These are phyloP conservation scores for Aristolochia contorta DNA, from an alignment of 164 flowering plant genomes.

Conservation along the genomic window DNA sequence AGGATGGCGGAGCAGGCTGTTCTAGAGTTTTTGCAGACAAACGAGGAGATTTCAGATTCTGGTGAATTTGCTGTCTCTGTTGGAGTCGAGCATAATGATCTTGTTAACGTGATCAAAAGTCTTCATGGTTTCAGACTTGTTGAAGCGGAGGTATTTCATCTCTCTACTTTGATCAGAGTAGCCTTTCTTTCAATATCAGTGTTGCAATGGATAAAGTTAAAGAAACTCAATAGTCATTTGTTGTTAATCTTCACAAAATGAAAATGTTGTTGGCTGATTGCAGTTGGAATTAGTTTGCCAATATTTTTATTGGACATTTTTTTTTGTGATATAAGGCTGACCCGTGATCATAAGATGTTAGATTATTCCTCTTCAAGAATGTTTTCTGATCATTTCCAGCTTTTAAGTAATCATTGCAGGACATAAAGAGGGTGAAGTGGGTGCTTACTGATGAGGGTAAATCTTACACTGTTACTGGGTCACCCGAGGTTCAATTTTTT, in stretches of 20 bases:
- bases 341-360: too few species aligned
- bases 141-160: slow-evolving; percentile 48
- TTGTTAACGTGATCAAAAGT: slow-evolving; percentile 70
- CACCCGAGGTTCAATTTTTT: slow-evolving; percentile 77
- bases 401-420: slow-evolving; percentile 30
- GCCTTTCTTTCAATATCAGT: background rate
- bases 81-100: slow-evolving; percentile 53
- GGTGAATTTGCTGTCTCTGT: slow-evolving; percentile 44
- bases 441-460: slow-evolving; percentile 75
- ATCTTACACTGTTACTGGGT: slow-evolving; percentile 50
- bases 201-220: background rate
- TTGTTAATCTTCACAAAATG: background rate
- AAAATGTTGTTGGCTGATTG: too few species aligned
- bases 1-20: slow-evolving; percentile 72
- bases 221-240: background rate
- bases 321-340: too few species aligned
- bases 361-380: too few species aligned
- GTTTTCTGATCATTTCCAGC: too few species aligned
- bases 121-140: slow-evolving; percentile 64
- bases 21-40: slow-evolving; percentile 38
- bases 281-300: too few species aligned
- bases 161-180: background rate
- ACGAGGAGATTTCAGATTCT: slow-evolving; percentile 60
- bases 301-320: too few species aligned
- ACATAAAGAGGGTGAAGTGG: slow-evolving; percentile 75